Base-by-base conservation (phyloP, 163 green algal species). In the Chloromonas sp. region DNA sequence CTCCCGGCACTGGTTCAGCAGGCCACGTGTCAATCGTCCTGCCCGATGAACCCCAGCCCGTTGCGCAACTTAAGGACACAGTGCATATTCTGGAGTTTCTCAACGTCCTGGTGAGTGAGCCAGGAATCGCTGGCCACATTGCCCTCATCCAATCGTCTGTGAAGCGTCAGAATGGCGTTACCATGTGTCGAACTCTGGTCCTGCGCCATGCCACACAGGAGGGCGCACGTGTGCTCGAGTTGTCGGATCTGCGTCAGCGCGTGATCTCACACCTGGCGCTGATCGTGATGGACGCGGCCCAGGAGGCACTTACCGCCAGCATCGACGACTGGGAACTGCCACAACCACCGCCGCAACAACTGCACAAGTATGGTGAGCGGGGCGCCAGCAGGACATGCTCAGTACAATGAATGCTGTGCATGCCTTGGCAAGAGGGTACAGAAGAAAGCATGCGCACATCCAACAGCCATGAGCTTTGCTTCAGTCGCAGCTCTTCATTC, bases 231-330 rank as follows among this genome's bases (percentile, higher is more conserved):
- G 71, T 84, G 1, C 80, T 78, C 60, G 87, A 90, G 71, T 8
- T 87, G 60, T 61, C 77, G 13, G 87, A 90, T 80, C 71, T 90
- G 70, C 79, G n/a, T 36, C 77, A 71, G 1, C 82, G 85, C 14
- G 66, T 88, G 3, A 83, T 84, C 62, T 13, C 79, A 60, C 87
- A 90, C 81, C 79, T 90, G 15, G 79, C 87, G 0, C 82, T 86
- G 78, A 90, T 90, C 58, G 81, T 88, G 0, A 83, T 87, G 5
- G 87, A 90, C 60, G 82, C 84, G 0, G 87, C 84, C 0, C 84
- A 90, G 66, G 82, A 86, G n/a, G 82, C 84, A 59, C 79, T 88
- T 2, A 62, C 82, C 3, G 15, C 3, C n/a, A 59, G 15, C n/a
- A 14, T 84, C 3, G 62, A 60, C 13, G 81, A 13, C n/a, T 70